Percentiles rank a stretch among this genome's conserved stretches.
Conservation (phyloP, 495 filamentous ascomycete genomes). For the Cercophora sp. region DNA sequence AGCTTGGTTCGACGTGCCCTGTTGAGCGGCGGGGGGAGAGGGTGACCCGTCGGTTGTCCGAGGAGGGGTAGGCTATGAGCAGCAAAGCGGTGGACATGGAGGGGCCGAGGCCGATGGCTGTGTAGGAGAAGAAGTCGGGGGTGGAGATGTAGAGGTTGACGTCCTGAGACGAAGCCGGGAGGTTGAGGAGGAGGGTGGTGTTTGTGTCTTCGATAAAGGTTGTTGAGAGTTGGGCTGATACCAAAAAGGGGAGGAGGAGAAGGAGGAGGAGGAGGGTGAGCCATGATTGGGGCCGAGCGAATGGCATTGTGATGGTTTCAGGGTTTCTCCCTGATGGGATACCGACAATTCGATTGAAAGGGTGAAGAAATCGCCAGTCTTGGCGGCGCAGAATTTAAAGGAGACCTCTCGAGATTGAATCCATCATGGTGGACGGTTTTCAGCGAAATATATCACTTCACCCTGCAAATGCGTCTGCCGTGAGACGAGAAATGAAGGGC, state of each 20-base stretch:
- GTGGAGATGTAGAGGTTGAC: slow-evolving; percentile 27
- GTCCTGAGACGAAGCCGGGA: slow-evolving; percentile 22
- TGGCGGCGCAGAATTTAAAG: too few relatives aligned
- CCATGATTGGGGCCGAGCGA: not conserved
- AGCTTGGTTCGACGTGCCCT: slow-evolving; percentile 46
- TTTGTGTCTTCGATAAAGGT: slow-evolving; percentile 21
- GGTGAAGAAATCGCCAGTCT: not conserved
- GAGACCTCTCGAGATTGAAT: too few relatives aligned
- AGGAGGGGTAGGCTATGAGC: slow-evolving; percentile 26
- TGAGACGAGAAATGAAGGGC: not conserved
- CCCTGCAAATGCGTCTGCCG: not conserved
- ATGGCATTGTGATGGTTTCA: too few relatives aligned
- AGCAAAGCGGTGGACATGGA: slow-evolving; percentile 22
- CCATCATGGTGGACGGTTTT: too few relatives aligned
- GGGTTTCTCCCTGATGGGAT: not conserved
- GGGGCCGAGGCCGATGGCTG: slow-evolving; percentile 27
- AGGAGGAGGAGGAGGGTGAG: slow-evolving; percentile 16
- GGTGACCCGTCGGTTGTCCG: slow-evolving; percentile 10
- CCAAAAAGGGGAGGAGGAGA: not conserved
- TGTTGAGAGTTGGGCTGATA: slow-evolving; percentile 12
- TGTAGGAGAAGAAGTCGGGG: slow-evolving; percentile 27
- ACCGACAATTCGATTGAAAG: not conserved
- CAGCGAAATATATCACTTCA: not conserved
- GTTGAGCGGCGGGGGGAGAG: not conserved
- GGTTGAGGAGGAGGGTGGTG: slow-evolving; percentile 23